A percentile compares a stretch with the other conserved stretches of the same genome.
Evolutionary conservation across 805 yeast genomes (phyloP).

Genomic region (Candida krabiensis): DNA sequence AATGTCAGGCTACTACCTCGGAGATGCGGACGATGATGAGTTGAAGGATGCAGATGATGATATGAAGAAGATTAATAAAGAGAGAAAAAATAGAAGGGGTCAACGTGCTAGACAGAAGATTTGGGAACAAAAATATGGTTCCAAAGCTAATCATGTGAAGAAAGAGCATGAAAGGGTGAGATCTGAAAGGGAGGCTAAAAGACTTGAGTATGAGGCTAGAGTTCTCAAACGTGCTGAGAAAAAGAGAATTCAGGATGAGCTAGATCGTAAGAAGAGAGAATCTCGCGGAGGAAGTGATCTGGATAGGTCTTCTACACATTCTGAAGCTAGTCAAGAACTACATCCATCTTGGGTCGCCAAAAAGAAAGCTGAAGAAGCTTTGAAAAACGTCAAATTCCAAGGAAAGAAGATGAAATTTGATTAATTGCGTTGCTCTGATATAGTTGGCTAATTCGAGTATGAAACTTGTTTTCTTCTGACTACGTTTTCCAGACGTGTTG

Average conservation of each 20-base stretch:
- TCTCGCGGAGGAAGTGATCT: too few relatives aligned
- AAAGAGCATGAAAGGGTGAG: slow-evolving; percentile 56
- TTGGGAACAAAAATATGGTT: slow-evolving; percentile 91
- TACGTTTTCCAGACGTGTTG: too few relatives aligned
- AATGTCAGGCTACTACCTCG: slow-evolving; percentile 80
- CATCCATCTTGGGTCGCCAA: slow-evolving; percentile 99
- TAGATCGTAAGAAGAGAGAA: slow-evolving; percentile 18
- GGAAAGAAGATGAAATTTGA: slow-evolving; percentile 88
- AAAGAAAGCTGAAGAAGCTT: slow-evolving; percentile 65
- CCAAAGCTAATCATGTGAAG: slow-evolving; percentile 76
- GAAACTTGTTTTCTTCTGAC: too few relatives aligned
- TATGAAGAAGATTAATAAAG: slow-evolving; percentile 48
- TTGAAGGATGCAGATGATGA: slow-evolving; percentile 41
- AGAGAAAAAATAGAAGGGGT: slow-evolving; percentile 88
- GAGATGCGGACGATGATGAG: slow-evolving; percentile 67
- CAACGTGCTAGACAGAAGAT: slow-evolving; percentile 96
- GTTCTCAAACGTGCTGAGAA: slow-evolving; percentile 63
- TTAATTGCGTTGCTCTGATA: too few relatives aligned
- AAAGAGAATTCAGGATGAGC: slow-evolving; percentile 17
- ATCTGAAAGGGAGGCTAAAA: slow-evolving; percentile 59
- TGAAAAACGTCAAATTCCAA: slow-evolving; percentile 62
- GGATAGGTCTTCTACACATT: background rate
- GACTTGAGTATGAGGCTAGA: slow-evolving; percentile 70
- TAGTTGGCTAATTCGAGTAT: too few relatives aligned
- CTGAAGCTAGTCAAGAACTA: slow-evolving; percentile 36